A percentile compares a stretch with the other conserved stretches of the same genome.
phyloP scores from a whole-genome alignment of 2,329 filamentous ascomycete species.

The Colletotrichum falcatum region DNA sequence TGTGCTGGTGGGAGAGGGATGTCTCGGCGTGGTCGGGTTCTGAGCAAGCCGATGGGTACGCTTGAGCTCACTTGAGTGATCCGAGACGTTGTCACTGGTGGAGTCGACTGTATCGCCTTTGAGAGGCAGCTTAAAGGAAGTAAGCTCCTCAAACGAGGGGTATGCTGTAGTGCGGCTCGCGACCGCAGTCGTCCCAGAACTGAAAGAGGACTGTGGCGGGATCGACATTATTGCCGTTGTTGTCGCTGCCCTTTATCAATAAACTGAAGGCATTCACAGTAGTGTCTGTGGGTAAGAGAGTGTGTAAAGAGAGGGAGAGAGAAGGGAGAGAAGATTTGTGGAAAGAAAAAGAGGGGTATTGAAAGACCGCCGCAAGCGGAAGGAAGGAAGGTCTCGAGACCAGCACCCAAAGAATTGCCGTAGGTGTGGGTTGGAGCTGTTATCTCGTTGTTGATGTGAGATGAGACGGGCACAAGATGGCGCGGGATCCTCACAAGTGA shows the following conservation, averaged over 20 bases:
- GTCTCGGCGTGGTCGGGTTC: conserved; percentile 15
- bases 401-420: neutral
- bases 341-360: neutral
- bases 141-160: conserved; percentile 23
- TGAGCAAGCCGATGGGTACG: neutral
- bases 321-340: neutral
- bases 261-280: neutral
- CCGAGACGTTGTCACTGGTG: neutral
- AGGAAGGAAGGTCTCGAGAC: neutral
- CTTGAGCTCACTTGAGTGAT: neutral
- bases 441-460: conserved; percentile 11
- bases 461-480: neutral
- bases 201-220: conserved; percentile 24
- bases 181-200: conserved; percentile 24
- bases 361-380: neutral
- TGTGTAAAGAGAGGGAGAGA: neutral
- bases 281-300: neutral
- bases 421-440: neutral
- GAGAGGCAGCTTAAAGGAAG: conserved; percentile 22
- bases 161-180: conserved; percentile 10
- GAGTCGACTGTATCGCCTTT: neutral
- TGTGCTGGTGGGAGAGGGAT: conserved; percentile 24
- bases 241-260: neutral
- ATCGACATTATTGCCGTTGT: conserved; percentile 13
- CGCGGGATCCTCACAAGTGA: neutral